These are phyloP conservation scores for Venturia pyrina DNA, from an alignment of 2,329 filamentous ascomycete genomes.

Conservation along the genomic window DNA sequence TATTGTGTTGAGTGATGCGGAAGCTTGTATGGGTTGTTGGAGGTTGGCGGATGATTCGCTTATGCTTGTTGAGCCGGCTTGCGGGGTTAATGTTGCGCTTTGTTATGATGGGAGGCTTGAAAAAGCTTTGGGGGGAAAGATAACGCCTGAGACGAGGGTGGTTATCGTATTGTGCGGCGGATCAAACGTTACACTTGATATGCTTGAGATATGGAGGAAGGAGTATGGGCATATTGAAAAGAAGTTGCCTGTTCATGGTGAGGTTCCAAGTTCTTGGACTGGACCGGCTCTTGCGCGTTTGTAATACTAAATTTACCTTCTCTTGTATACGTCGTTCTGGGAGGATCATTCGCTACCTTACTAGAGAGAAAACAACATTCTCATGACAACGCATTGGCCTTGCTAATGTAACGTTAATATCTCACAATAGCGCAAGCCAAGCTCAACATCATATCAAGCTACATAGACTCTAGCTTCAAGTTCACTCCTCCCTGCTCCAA, in stretches of 20 bases:
- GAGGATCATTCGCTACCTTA: neutral
- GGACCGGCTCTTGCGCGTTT: neutral
- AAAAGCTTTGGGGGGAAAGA: conserved; percentile 47
- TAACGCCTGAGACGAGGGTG: conserved; percentile 59
- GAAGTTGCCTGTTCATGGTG: neutral
- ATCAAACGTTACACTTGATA: conserved; percentile 41
- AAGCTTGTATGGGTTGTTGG: conserved; percentile 69
- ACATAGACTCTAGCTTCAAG: too few relatives aligned
- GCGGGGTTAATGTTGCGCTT: conserved; percentile 67
- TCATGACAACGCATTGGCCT: neutral
- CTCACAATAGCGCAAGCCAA: too few relatives aligned
- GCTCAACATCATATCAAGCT: too few relatives aligned
- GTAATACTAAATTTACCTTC: neutral
- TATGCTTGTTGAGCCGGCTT: conserved; percentile 73
- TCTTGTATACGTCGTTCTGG: neutral
- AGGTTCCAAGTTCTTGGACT: conserved; percentile 2
- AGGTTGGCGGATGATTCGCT: conserved; percentile 73
- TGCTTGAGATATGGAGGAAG: conserved; percentile 36
- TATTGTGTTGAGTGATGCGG: conserved; percentile 60
- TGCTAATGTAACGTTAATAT: too few relatives aligned
- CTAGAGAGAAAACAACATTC: neutral
- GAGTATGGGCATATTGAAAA: conserved; percentile 6
- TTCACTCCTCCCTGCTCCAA: too few relatives aligned
- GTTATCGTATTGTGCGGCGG: conserved; percentile 78
- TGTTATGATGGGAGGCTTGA: conserved; percentile 55